Evolutionary conservation across 2,329 filamentous ascomycete genomes (phyloP).

Genomic region (Metarhizium robertsii): DNA sequence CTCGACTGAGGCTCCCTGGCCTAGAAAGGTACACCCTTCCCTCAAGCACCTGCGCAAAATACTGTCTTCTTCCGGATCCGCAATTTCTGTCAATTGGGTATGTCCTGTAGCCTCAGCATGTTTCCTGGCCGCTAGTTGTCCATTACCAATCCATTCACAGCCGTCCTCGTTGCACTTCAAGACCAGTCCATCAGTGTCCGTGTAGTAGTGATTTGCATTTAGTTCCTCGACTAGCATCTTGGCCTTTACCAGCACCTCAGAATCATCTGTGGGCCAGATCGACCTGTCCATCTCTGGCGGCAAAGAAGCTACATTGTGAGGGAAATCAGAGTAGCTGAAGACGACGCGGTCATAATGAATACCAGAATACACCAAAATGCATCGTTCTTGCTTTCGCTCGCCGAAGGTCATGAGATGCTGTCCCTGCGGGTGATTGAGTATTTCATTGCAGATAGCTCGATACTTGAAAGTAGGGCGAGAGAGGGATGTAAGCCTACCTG

Average conservation of each 20-base stretch:
- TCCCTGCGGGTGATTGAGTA: constrained; percentile 11
- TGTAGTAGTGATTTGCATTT: constrained; percentile 69
- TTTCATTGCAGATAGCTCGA: neutral
- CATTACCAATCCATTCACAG: constrained; percentile 60
- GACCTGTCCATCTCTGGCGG: constrained; percentile 67
- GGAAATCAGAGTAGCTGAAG: constrained; percentile 54
- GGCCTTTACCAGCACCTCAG: constrained; percentile 64
- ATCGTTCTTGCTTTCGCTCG: constrained; percentile 58
- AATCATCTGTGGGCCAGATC: constrained; percentile 42
- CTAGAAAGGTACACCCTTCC: constrained; percentile 50
- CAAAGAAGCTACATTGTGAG: constrained; percentile 43
- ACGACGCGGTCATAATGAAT: constrained; percentile 92
- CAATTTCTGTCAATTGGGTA: constrained; percentile 50
- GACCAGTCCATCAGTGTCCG: constrained; percentile 72
- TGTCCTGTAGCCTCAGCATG: constrained; percentile 56
- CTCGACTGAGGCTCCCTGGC: constrained; percentile 54
- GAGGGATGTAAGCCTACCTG: constrained; percentile 25
- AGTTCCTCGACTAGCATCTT: constrained; percentile 56
- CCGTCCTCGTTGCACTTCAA: constrained; percentile 61
- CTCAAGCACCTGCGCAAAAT: constrained; percentile 69
- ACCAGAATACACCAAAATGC: constrained; percentile 79
- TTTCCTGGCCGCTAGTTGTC: constrained; percentile 50
- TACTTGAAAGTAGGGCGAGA: neutral
- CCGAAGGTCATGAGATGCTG: constrained; percentile 55
- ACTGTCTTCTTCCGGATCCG: constrained; percentile 73